Evolutionary conservation across 441 rosid species (phyloP).

Genomic region (Pelargonium citronellum): DNA sequence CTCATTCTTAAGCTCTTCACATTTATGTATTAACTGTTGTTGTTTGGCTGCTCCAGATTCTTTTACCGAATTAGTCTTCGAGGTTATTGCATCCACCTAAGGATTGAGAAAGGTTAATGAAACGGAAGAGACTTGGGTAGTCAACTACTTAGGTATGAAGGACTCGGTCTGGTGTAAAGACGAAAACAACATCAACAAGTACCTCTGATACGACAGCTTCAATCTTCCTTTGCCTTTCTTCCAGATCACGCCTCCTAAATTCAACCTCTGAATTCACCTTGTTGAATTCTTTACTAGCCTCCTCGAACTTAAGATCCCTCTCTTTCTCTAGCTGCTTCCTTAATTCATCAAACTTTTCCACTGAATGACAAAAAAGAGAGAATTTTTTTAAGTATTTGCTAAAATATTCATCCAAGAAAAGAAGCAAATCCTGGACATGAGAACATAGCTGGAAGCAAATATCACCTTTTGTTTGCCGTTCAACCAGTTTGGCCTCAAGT

Average conservation of each 20-base stretch:
- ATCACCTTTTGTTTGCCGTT: constrained; percentile 61
- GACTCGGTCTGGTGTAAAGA: background rate
- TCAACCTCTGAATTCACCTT: constrained; percentile 48
- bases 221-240: constrained; percentile 59
- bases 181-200: background rate
- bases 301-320: constrained; percentile 43
- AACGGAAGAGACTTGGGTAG: constrained; percentile 12
- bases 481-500: constrained; percentile 65
- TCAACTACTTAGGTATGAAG: too few relatives aligned
- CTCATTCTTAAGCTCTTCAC: constrained; percentile 62
- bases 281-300: constrained; percentile 40
- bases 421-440: background rate
- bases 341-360: constrained; percentile 46
- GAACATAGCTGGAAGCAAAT: constrained; percentile 17
- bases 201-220: constrained; percentile 68
- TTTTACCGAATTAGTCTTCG: constrained; percentile 43
- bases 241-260: constrained; percentile 56
- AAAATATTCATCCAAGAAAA: background rate
- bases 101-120: too few relatives aligned
- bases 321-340: constrained; percentile 54
- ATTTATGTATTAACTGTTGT: constrained; percentile 39
- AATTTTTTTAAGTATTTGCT: background rate
- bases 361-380: constrained; percentile 34
- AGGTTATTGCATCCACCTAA: constrained; percentile 62
- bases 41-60: constrained; percentile 58